Conservation (phyloP, 192 early-diverging fungal species). For the Coemansia nantahalensis region DNA sequence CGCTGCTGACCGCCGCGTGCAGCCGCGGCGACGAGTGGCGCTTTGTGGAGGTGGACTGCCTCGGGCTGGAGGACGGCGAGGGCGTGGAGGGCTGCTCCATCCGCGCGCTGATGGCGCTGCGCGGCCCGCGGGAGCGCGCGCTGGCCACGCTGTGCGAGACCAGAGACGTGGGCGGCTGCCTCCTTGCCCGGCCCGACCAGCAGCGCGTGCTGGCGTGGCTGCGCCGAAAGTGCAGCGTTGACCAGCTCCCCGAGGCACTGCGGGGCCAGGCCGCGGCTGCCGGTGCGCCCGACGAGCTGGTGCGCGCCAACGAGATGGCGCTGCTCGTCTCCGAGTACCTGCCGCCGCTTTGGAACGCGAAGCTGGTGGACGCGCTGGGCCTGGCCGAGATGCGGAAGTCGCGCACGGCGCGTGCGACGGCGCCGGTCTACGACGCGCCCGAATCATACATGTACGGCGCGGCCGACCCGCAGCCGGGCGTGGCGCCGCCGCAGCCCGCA, state of each 20-base stretch:
- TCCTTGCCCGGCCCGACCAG: slow-evolving; percentile 23
- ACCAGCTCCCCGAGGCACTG: slow-evolving; percentile 10
- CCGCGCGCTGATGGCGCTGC: slow-evolving; percentile 14
- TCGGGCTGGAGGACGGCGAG: slow-evolving; percentile 28
- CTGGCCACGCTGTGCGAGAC: slow-evolving; percentile 25
- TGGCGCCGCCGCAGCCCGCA: not conserved
- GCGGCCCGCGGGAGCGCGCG: not conserved
- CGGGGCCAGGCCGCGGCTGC: not conserved
- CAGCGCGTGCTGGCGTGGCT: slow-evolving; percentile 31
- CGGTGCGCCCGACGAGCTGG: slow-evolving; percentile 1
- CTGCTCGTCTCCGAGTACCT: slow-evolving; percentile 43
- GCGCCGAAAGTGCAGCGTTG: slow-evolving; percentile 25
- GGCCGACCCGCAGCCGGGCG: slow-evolving; percentile 6
- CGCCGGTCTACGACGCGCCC: slow-evolving; percentile 23
- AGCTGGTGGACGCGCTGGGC: slow-evolving; percentile 23
- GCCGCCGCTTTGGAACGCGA: slow-evolving; percentile 17
- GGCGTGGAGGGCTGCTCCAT: slow-evolving; percentile 20
- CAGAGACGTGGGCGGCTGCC: slow-evolving; percentile 11
- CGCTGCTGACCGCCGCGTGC: slow-evolving; percentile 20
- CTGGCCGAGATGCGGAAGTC: not conserved
- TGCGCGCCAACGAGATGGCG: slow-evolving; percentile 25
- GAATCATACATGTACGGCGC: slow-evolving; percentile 32
- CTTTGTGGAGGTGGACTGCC: slow-evolving; percentile 31
- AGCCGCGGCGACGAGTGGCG: slow-evolving; percentile 16
- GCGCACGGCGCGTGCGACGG: not conserved